phyloP scores from a whole-genome alignment of 768 basidiomycete genomes.

The Asterophora parasitica region DNA sequence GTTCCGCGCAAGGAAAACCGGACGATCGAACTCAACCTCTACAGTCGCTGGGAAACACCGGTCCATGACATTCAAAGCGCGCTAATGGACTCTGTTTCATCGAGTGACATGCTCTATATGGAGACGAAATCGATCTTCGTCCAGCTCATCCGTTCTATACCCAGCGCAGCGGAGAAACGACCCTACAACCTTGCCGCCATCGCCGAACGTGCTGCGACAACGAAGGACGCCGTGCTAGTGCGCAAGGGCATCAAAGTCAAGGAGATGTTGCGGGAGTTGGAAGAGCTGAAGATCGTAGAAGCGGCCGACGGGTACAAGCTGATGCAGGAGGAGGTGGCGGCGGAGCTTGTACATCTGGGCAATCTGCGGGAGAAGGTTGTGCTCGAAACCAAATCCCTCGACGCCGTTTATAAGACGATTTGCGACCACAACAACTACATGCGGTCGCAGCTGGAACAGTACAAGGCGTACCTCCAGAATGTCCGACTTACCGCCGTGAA shows the following conservation, averaged over 20 bases:
- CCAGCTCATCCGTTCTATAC: slow-evolving; percentile 93
- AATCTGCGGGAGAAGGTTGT: slow-evolving; percentile 95
- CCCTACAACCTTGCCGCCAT: slow-evolving; percentile 87
- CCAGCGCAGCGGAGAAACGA: slow-evolving; percentile 73
- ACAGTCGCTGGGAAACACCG: slow-evolving; percentile 98
- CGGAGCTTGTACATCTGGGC: slow-evolving; percentile 93
- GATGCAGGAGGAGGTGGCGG: slow-evolving; percentile 96
- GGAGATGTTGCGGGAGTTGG: slow-evolving; percentile 96
- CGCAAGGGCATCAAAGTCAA: slow-evolving; percentile 99
- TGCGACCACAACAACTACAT: slow-evolving; percentile 99
- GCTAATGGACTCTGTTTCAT: slow-evolving; percentile 95
- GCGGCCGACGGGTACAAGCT: slow-evolving; percentile 79
- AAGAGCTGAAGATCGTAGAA: slow-evolving; percentile 86
- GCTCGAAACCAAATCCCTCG: slow-evolving; percentile 86
- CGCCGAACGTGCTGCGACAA: slow-evolving; percentile 94
- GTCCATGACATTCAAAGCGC: slow-evolving; percentile 97
- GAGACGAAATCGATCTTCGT: slow-evolving; percentile 99
- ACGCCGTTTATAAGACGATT: slow-evolving; percentile 98
- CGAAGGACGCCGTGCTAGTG: slow-evolving; percentile 93
- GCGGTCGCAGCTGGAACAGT: slow-evolving; percentile 94
- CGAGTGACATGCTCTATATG: slow-evolving; percentile 99
- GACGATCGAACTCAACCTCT: slow-evolving; percentile 85
- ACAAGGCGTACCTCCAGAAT: slow-evolving; percentile 98
- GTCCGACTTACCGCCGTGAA: slow-evolving; percentile 87
- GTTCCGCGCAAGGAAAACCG: slow-evolving; percentile 98